Conservation (phyloP, 83 land plant species). For the Picea abies region DNA sequence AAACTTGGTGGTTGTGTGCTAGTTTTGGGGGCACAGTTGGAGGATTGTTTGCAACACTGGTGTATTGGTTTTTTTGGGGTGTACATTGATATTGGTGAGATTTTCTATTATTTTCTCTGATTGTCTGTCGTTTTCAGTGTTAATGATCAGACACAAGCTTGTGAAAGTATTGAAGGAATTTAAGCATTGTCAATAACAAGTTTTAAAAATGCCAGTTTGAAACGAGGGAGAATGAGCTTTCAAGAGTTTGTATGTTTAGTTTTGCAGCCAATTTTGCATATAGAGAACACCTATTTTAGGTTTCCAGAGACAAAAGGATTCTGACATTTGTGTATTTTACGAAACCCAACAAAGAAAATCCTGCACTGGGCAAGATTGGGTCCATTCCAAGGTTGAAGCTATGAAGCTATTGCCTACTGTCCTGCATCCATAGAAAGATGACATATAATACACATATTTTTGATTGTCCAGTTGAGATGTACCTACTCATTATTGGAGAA, state of each 20-base stretch:
- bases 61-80: no score
- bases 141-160: not conserved
- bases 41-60: not conserved
- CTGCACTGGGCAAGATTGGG: not conserved
- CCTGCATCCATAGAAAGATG: no score
- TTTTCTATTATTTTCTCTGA: not conserved
- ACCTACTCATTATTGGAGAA: no score
- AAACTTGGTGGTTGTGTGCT: no score
- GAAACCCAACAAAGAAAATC: not conserved
- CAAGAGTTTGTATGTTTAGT: not conserved
- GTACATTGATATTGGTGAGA: not conserved
- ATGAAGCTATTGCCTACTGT: no score
- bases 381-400: no score
- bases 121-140: constrained; percentile 8
- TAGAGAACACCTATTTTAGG: not conserved
- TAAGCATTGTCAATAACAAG: not conserved
- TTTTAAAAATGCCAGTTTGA: no score
- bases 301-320: not conserved
- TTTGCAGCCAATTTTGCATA: not conserved
- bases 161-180: not conserved
- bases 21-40: not conserved
- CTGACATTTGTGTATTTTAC: not conserved
- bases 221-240: not conserved
- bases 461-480: no score
- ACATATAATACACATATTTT: no score